Conservation (phyloP, 2,329 filamentous ascomycete genomes). For the Pseudogymnoascus sp. region DNA sequence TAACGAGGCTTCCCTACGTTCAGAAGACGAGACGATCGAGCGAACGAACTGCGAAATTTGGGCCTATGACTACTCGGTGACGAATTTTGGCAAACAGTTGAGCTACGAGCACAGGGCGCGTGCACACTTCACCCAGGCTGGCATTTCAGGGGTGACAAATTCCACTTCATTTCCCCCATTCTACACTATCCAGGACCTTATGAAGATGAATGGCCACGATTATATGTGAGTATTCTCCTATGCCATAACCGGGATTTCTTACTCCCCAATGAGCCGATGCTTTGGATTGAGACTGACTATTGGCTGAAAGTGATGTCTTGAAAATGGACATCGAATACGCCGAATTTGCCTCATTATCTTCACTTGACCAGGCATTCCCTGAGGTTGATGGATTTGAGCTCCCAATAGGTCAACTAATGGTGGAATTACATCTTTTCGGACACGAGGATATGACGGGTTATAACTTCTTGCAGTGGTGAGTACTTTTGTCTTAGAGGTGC, state of each 20-base stretch:
- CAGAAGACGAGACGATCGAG: slow-evolving; percentile 32
- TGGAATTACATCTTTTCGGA: slow-evolving; percentile 22
- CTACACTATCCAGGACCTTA: slow-evolving; percentile 33
- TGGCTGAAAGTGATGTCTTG: slow-evolving; percentile 30
- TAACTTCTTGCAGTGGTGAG: slow-evolving; percentile 22
- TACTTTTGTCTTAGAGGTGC: neutral
- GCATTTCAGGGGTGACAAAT: slow-evolving; percentile 29
- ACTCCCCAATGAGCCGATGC: neutral
- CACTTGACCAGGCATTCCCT: slow-evolving; percentile 23
- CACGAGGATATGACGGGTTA: slow-evolving; percentile 16
- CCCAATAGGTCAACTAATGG: slow-evolving; percentile 20
- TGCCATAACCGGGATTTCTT: neutral
- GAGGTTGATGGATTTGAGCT: slow-evolving; percentile 12
- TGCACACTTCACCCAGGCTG: slow-evolving; percentile 31
- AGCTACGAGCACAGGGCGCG: slow-evolving; percentile 11
- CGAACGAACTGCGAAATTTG: slow-evolving; percentile 35
- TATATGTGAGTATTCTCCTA: slow-evolving; percentile 26
- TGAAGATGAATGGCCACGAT: slow-evolving; percentile 33
- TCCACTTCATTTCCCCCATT: slow-evolving; percentile 24
- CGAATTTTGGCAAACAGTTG: slow-evolving; percentile 25
- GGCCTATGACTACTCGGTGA: slow-evolving; percentile 35
- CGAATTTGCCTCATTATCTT: slow-evolving; percentile 30
- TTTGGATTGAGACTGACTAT: slow-evolving; percentile 5
- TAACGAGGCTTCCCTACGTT: neutral
- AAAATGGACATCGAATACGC: slow-evolving; percentile 37